A percentile compares a stretch with the other conserved stretches of the same genome.
These are phyloP conservation scores for Blastobotrys malaysiensis DNA, from an alignment of 1,139 yeast genomes.

Conservation along the genomic window DNA sequence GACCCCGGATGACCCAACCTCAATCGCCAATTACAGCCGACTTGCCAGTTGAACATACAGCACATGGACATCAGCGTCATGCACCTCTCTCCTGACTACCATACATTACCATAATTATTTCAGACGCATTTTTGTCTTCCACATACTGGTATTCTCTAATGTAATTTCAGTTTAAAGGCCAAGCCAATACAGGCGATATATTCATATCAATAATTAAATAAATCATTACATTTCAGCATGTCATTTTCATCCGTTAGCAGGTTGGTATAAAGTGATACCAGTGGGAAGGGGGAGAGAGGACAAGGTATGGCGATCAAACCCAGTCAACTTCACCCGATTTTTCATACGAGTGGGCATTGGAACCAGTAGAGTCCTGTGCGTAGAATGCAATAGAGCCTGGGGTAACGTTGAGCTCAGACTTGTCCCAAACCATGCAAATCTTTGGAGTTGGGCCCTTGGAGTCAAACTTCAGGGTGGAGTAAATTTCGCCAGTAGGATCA, in stretches of 20 bases:
- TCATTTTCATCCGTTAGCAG: no score
- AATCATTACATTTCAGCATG: not conserved
- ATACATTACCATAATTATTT: no score
- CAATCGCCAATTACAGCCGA: no score
- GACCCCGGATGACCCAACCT: no score
- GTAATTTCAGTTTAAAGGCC: no score
- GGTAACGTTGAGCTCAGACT: slow-evolving; percentile 9
- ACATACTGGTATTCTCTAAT: no score
- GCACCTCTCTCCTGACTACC: no score
- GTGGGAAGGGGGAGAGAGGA: not conserved
- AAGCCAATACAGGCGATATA: not conserved
- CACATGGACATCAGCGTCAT: no score
- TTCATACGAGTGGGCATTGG: slow-evolving; percentile 2
- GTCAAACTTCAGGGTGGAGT: slow-evolving; percentile 10
- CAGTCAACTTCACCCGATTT: slow-evolving; percentile 11
- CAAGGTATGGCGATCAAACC: slow-evolving; percentile 4
- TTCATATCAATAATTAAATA: not conserved
- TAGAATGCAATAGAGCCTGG: slow-evolving; percentile 12
- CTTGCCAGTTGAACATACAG: no score
- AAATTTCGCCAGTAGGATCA: slow-evolving; percentile 11
- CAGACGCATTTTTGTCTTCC: no score
- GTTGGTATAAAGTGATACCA: not conserved
- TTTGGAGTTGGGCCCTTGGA: slow-evolving; percentile 10
- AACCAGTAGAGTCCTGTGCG: slow-evolving; percentile 7
- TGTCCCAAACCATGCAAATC: slow-evolving; percentile 12